Base-by-base conservation (phyloP, 2,329 filamentous ascomycete genomes). In the Juglanconis oblonga region DNA sequence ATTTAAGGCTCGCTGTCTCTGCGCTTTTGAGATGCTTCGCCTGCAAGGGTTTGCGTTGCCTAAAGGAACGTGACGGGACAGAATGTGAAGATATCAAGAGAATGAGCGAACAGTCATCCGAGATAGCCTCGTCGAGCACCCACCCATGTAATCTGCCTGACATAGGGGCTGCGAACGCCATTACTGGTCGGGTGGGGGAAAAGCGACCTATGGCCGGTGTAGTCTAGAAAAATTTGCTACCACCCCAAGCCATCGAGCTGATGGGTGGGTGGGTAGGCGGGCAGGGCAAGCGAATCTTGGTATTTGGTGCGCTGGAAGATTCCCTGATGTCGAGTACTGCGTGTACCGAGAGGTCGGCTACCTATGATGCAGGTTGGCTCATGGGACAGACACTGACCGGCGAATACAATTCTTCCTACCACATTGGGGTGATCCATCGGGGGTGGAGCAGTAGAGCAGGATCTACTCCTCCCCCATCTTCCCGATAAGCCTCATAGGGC, bases 401-500 rank as follows among this genome's bases (percentile, higher is more conserved):
- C 29, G 32, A 51, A 48, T 17, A 32, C 35, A 9, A 13, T 50
- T n/a, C 4, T 31, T 3, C n/a, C 32, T 38, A 31, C 40, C 35
- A 24, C 44, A 54, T 49, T 47, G 51, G n/a, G 8, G 24, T 33
- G 32, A 53, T 58, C 50, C 52, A 53, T 44, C 9, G 35, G 45
- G 44, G 44, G 52, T 44, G 33, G 44, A 50, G 51, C 44, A 49
- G 29, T 33, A 14, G 36, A 32, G 13, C 10, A 32, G 11, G 24
- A 52, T 29, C 31, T 33, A 32, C 32, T 40, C n/a, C 13, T 17
- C 29, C 38, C 10, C 29, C 40, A 44, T 48, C 14, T 29, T 51
- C n/a, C 17, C 17, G 33, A 36, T 36, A 55, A 52, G 59, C 58
- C 57, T 56, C 61, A 40, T 62, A 62, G 61, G 61, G 61, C 61